Conservation (phyloP, 441 rosid species). For the Hura crepitans region DNA sequence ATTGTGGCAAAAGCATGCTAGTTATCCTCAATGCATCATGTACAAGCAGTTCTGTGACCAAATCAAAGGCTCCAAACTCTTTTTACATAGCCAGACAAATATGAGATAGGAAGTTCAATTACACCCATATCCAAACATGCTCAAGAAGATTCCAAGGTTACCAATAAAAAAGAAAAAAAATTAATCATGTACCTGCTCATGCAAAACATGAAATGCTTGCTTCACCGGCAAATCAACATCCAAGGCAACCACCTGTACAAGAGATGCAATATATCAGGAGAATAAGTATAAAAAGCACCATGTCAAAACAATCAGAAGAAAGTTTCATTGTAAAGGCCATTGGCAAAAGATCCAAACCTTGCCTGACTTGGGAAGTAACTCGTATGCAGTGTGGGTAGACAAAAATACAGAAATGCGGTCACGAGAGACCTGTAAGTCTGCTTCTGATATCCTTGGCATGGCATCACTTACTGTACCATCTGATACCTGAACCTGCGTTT, state of each 20-base stretch:
- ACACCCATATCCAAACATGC: not conserved
- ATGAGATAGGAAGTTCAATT: not conserved
- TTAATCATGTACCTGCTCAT: constrained; percentile 49
- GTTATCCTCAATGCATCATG: not conserved
- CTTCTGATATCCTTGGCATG: constrained; percentile 42
- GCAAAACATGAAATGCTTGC: constrained; percentile 61
- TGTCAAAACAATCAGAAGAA: constrained; percentile 3
- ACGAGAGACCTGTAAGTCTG: constrained; percentile 49
- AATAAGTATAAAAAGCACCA: not conserved
- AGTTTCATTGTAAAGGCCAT: not conserved
- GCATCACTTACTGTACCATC: constrained; percentile 40
- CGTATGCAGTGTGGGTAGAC: constrained; percentile 51
- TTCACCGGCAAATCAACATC: constrained; percentile 59
- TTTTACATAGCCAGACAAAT: not conserved
- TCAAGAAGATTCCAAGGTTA: not conserved
- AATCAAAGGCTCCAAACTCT: not conserved
- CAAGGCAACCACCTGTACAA: constrained; percentile 53
- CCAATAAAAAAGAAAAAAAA: not conserved
- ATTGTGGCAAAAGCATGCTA: not conserved
- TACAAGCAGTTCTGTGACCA: not conserved
- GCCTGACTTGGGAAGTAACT: constrained; percentile 69
- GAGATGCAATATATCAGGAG: constrained; percentile 11
- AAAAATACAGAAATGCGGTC: constrained; percentile 48
- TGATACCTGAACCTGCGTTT: constrained; percentile 30
- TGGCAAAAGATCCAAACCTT: constrained; percentile 50